Conservation (phyloP, 306 rosid species). For the Vigna reflexopilosa region DNA sequence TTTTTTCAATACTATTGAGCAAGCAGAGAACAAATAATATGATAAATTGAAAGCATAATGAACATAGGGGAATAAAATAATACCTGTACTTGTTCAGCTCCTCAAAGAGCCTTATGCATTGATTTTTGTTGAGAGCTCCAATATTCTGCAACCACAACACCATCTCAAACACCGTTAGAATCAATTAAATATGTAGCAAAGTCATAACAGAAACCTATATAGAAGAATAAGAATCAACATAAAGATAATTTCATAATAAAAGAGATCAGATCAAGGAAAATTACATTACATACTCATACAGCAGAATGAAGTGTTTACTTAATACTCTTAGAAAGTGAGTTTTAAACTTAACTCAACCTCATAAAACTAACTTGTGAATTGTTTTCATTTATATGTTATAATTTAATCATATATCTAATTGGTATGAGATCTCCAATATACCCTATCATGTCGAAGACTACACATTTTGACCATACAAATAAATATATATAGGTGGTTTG, state of each 20-base stretch:
- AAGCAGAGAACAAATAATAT: conserved; percentile 28
- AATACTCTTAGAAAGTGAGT: neutral
- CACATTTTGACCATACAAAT: too few species aligned
- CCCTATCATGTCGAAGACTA: too few species aligned
- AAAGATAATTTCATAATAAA: conserved; percentile 10
- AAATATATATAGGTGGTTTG: too few species aligned
- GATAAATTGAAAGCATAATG: conserved; percentile 37
- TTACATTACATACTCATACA: conserved; percentile 4
- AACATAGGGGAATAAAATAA: conserved; percentile 22
- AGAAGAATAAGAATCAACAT: conserved; percentile 11
- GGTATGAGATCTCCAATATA: too few species aligned
- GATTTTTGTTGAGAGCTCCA: conserved; percentile 69
- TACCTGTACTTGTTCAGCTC: conserved; percentile 93
- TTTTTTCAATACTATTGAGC: conserved; percentile 15
- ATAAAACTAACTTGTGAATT: too few species aligned
- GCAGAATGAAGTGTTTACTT: neutral
- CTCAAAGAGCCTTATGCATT: conserved; percentile 82
- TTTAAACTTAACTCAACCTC: too few species aligned
- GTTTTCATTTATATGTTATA: too few species aligned
- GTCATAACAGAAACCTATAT: conserved; percentile 36
- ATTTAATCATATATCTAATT: too few species aligned
- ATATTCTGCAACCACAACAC: conserved; percentile 60
- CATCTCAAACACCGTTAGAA: conserved; percentile 38
- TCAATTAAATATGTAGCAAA: conserved; percentile 35
- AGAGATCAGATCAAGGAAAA: conserved; percentile 13